phyloP scores from a whole-genome alignment of 345 rosid species.

The Aurinia saxatilis region DNA sequence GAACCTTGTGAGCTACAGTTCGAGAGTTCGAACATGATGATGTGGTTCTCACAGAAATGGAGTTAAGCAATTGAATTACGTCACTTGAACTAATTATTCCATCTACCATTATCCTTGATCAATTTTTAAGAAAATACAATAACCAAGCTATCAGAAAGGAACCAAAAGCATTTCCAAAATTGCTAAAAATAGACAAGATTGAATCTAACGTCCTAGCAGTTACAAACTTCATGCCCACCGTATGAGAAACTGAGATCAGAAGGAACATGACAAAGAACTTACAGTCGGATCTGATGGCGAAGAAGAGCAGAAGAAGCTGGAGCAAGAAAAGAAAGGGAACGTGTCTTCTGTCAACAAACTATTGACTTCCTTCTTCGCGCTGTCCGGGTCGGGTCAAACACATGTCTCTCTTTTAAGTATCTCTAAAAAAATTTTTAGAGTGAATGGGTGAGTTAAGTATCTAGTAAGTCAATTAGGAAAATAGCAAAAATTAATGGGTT shows the following conservation, averaged over 20 bases:
- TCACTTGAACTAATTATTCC: not conserved
- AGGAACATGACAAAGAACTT: not conserved
- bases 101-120: not conserved
- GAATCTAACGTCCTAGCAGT: not conserved
- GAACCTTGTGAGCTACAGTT: too few species aligned
- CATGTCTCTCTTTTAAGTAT: too few species aligned
- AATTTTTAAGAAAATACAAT: too few species aligned
- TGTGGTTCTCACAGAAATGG: not conserved
- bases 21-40: not conserved
- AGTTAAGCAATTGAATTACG: not conserved
- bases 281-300: constrained; percentile 26
- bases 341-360: constrained; percentile 14
- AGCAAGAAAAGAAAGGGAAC: constrained; percentile 6
- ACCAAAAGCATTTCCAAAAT: not conserved
- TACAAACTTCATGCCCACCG: not conserved
- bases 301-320: not conserved
- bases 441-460: too few species aligned
- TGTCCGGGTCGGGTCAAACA: constrained; percentile 30
- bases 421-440: too few species aligned
- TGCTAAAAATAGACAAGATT: not conserved
- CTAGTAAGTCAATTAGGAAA: too few species aligned
- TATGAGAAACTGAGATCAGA: not conserved
- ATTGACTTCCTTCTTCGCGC: constrained; percentile 23
- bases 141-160: not conserved
- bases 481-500: too few species aligned